Evolutionary conservation across 768 basidiomycete genomes (phyloP).

Genomic region (Lactarius akahatsu): DNA sequence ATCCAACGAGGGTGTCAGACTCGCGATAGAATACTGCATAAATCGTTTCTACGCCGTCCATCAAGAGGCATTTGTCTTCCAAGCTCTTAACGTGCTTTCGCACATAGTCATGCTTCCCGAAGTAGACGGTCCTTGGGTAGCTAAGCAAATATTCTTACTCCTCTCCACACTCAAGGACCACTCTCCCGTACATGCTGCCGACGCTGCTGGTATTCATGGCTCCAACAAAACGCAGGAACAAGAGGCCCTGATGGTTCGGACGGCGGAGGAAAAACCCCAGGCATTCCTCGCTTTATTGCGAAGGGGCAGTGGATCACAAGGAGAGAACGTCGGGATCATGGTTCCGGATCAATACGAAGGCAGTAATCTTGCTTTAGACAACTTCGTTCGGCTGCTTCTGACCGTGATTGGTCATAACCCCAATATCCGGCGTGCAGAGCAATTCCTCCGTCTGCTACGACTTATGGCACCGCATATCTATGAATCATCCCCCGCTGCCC

Average conservation of each 20-base stretch:
- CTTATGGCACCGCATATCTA: conserved; percentile 57
- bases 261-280: conserved; percentile 73
- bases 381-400: conserved; percentile 69
- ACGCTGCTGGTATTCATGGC: conserved; percentile 67
- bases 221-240: conserved; percentile 63
- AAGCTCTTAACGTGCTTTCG: conserved; percentile 62
- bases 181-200: conserved; percentile 43
- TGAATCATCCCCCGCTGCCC: conserved; percentile 50
- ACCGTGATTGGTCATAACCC: conserved; percentile 80
- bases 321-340: conserved; percentile 34
- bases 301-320: conserved; percentile 36
- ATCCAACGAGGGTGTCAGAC: conserved; percentile 53
- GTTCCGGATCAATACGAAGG: conserved; percentile 62
- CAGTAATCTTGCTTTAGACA: conserved; percentile 54
- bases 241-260: conserved; percentile 65
- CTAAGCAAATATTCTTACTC: conserved; percentile 54
- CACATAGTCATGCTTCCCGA: conserved; percentile 52
- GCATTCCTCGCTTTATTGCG: conserved; percentile 59
- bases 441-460: conserved; percentile 64
- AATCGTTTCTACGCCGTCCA: conserved; percentile 75
- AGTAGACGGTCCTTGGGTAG: conserved; percentile 51
- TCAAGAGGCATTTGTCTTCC: conserved; percentile 70
- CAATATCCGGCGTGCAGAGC: conserved; percentile 61
- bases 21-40: conserved; percentile 68
- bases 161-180: conserved; percentile 55